phyloP scores from a whole-genome alignment of 2,329 filamentous ascomycete species.

The Xylaria hypoxylon region DNA sequence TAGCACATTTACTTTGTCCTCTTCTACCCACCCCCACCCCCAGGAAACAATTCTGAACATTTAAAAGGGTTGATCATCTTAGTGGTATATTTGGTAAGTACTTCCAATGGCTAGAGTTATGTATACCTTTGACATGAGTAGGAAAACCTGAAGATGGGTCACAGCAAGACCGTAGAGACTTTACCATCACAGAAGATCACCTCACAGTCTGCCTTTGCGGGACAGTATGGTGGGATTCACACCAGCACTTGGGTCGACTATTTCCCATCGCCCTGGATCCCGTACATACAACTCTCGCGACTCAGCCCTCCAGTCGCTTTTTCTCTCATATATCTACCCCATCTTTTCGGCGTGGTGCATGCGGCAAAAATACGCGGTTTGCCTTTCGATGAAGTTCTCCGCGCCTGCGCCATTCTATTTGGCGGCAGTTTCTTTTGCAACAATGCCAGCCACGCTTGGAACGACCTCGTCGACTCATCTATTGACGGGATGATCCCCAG shows the following conservation, averaged over 20 bases:
- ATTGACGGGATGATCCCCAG: constrained; percentile 44
- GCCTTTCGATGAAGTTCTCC: not conserved
- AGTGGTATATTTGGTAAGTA: no score
- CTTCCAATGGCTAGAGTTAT: no score
- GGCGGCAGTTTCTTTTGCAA: constrained; percentile 41
- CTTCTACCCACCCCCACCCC: no score
- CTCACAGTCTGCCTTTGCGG: no score
- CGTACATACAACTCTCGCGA: constrained; percentile 44
- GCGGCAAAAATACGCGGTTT: not conserved
- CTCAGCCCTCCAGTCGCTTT: constrained; percentile 43
- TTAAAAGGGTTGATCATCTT: no score
- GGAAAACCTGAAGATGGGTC: no score
- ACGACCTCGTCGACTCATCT: constrained; percentile 48
- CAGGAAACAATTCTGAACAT: no score
- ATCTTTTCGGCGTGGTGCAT: constrained; percentile 42
- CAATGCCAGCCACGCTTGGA: constrained; percentile 46
- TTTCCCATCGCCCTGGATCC: constrained; percentile 42
- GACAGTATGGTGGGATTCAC: constrained; percentile 44
- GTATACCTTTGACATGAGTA: no score
- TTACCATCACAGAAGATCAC: no score
- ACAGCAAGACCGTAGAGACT: no score
- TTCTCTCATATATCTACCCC: constrained; percentile 44
- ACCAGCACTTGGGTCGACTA: constrained; percentile 38
- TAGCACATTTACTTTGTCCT: no score
- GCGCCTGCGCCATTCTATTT: constrained; percentile 8